phyloP scores from a whole-genome alignment of 306 rosid genomes.

The Albizia julibrissin region DNA sequence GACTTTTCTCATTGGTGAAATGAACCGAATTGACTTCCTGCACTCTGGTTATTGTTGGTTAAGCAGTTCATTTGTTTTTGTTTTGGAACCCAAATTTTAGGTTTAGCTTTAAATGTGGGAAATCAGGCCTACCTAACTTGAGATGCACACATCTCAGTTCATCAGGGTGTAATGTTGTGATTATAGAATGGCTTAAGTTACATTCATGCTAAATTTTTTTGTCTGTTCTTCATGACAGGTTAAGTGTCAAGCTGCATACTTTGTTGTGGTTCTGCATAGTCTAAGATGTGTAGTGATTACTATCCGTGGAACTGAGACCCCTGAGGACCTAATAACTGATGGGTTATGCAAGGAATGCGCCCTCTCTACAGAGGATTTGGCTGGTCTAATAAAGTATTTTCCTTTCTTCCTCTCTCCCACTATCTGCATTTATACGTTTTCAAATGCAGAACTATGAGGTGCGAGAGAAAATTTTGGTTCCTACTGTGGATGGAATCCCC shows the following conservation, averaged over 20 bases:
- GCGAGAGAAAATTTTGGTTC: constrained; percentile 6
- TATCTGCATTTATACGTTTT: background rate
- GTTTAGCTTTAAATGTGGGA: constrained; percentile 25
- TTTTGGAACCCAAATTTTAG: constrained; percentile 5
- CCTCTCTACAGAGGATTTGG: constrained; percentile 75
- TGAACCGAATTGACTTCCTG: background rate
- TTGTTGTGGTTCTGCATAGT: constrained; percentile 83
- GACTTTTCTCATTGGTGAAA: background rate
- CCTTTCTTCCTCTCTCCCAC: constrained; percentile 31
- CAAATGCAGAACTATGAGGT: constrained; percentile 16
- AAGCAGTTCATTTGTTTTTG: background rate
- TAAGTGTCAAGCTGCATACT: constrained; percentile 88
- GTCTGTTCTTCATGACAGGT: constrained; percentile 50
- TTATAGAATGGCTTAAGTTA: background rate
- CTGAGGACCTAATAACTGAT: constrained; percentile 91
- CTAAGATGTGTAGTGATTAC: constrained; percentile 68
- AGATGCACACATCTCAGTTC: constrained; percentile 12
- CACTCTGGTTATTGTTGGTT: constrained; percentile 7
- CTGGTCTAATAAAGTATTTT: constrained; percentile 76
- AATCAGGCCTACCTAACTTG: constrained; percentile 9
- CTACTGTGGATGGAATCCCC: constrained; percentile 11
- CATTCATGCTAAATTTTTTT: constrained; percentile 20
- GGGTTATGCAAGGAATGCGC: constrained; percentile 78
- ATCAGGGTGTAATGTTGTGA: constrained; percentile 14
- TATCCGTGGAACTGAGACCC: constrained; percentile 95